phyloP scores from a whole-genome alignment of 2,329 filamentous ascomycete species.

The Thelonectria olida region DNA sequence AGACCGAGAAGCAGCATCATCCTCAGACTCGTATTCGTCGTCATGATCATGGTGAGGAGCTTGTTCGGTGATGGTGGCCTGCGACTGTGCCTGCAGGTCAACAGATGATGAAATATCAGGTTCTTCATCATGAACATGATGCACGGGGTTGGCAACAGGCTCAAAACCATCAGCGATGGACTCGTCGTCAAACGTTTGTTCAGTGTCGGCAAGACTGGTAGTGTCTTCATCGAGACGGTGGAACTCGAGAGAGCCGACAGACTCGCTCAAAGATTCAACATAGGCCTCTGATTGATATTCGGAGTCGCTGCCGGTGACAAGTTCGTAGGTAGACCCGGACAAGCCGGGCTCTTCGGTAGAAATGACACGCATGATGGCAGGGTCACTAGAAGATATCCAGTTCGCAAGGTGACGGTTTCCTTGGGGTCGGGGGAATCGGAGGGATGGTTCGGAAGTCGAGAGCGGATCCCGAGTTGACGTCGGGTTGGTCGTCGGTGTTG shows the following conservation, averaged over 20 bases:
- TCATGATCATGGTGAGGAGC: conserved; percentile 29
- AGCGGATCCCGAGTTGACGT: conserved; percentile 32
- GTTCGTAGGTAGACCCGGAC: conserved; percentile 65
- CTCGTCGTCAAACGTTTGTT: conserved; percentile 57
- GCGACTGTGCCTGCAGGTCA: conserved; percentile 20
- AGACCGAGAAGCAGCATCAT: conserved; percentile 49
- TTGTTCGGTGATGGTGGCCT: conserved; percentile 26
- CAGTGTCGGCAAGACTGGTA: conserved; percentile 60
- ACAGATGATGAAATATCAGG: conserved; percentile 6
- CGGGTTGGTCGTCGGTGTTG: conserved; percentile 27
- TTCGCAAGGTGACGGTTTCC: conserved; percentile 65
- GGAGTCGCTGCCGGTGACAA: conserved; percentile 62
- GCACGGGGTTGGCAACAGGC: conserved; percentile 18
- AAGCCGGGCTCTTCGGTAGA: conserved; percentile 60
- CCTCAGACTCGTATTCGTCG: conserved; percentile 51
- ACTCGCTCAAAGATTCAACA: conserved; percentile 58
- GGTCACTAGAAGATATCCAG: conserved; percentile 67
- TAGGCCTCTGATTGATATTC: conserved; percentile 61
- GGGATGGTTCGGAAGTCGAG: conserved; percentile 57
- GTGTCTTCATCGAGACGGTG: conserved; percentile 62
- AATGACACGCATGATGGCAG: conserved; percentile 63
- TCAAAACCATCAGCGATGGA: conserved; percentile 47
- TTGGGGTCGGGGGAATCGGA: conserved; percentile 66
- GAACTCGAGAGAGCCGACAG: conserved; percentile 60
- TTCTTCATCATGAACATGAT: conserved; percentile 21